Percentiles rank a stretch among this genome's conserved stretches.
These are phyloP conservation scores for Malus domestica DNA, from an alignment of 306 rosid genomes.

Conservation along the genomic window DNA sequence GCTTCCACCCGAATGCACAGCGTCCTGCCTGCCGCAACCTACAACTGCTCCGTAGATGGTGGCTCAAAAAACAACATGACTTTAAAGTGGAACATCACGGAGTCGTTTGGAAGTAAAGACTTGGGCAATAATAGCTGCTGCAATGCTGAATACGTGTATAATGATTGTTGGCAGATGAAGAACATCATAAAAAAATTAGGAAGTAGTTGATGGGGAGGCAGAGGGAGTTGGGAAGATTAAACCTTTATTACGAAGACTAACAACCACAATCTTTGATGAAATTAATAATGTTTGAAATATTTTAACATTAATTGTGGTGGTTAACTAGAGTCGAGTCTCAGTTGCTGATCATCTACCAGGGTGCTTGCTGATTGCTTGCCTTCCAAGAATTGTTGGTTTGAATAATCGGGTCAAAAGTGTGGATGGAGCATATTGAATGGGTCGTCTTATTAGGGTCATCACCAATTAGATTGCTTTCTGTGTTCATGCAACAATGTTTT, in stretches of 20 bases:
- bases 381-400: neutral
- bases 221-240: conserved; percentile 3
- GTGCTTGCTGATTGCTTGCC: neutral
- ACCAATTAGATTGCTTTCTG: too few relatives aligned
- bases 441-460: neutral
- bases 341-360: neutral
- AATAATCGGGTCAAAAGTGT: neutral
- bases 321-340: neutral
- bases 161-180: conserved; percentile 23
- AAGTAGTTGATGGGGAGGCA: conserved; percentile 23
- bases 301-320: neutral
- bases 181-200: conserved; percentile 16
- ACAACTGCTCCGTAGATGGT: neutral
- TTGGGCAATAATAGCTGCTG: neutral
- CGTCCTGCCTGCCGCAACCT: too few relatives aligned
- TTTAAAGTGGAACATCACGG: conserved; percentile 17
- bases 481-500: too few relatives aligned
- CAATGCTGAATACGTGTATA: conserved; percentile 1
- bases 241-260: conserved; percentile 16
- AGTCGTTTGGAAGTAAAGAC: conserved; percentile 28
- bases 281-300: neutral
- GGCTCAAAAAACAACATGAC: neutral
- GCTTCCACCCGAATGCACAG: too few relatives aligned
- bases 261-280: conserved; percentile 3
- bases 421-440: conserved; percentile 1